Evolutionary conservation across 2,329 filamentous ascomycete genomes (phyloP), one percentile per base, ranked within the genome.

Genomic region (Phaeosphaeriaceae sp.): DNA sequence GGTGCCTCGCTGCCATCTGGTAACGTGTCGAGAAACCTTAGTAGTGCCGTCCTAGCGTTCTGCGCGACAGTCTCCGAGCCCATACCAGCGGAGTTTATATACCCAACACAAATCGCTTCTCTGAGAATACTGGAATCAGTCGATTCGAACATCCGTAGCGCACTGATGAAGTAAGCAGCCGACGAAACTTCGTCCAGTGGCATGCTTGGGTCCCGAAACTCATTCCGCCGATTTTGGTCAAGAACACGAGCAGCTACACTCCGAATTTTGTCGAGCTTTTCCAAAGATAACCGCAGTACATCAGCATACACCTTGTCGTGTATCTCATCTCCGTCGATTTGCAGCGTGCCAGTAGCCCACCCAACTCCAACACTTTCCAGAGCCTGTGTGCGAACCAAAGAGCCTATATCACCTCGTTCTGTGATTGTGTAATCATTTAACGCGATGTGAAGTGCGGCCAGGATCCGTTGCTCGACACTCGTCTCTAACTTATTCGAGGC

Each of bases 351-450:
- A 27, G 56, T 56, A n/a, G 58, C 57, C 70, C 74, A 79, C 7
- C 73, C 74, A 33, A 71, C 72, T 78, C 85, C 87, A 1, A 92
- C 82, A 2, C 87, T 87, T 58, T 86, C 84, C 13, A 97, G 84
- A 22, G 92, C 93, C 75, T 93, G 90, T 5, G 94, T 81, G 3
- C 95, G 86, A 3, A 96, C 90, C 52, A 93, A 86, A 0, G 93
- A 96, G 5, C 95, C 95, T 49, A 98, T 85, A 71, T 99, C 95
- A 17, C 95, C 95, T 56, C 93, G 85, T 15, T 93, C 89, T 65
- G 92, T 94, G 3, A 92, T 93, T 0, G 92, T 96, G 71, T 98
- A 98, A 73, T 99, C 93, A 64, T 94, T 90, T 25, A 99, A 78
- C 0, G 89, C 80, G 25, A 69, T 68, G 25, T 76, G 70, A 7